Conservation (phyloP, 805 yeast genomes). For the Cyberlindnera xishuangbannaensis region DNA sequence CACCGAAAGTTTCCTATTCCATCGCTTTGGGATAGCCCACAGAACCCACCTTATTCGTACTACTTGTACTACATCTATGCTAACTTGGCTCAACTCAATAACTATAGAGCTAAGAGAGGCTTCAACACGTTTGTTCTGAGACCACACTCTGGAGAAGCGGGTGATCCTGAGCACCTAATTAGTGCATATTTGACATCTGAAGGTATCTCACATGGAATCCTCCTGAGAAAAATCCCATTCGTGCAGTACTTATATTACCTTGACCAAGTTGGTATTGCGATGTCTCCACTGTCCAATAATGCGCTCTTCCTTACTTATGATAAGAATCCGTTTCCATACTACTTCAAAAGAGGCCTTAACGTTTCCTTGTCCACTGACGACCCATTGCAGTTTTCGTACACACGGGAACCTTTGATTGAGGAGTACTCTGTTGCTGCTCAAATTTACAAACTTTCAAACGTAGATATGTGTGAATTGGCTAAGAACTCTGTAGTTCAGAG, state of each 20-base stretch:
- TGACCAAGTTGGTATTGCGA: conserved; percentile 95
- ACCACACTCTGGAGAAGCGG: conserved; percentile 99
- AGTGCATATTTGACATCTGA: conserved; percentile 85
- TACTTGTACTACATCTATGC: conserved; percentile 86
- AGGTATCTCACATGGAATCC: conserved; percentile 92
- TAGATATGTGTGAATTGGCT: conserved; percentile 97
- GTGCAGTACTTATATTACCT: conserved; percentile 89
- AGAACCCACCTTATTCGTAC: conserved; percentile 97
- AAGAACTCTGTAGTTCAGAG: conserved; percentile 87
- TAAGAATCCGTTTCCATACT: conserved; percentile 89
- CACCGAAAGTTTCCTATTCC: conserved; percentile 86
- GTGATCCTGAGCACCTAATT: conserved; percentile 95
- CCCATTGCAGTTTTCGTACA: conserved; percentile 94
- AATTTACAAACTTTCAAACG: conserved; percentile 87
- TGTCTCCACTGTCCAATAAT: conserved; percentile 96
- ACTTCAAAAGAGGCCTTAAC: conserved; percentile 89
- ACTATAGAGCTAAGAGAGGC: conserved; percentile 69
- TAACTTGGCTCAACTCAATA: conserved; percentile 79
- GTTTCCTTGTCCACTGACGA: conserved; percentile 96
- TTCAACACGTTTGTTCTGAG: conserved; percentile 89
- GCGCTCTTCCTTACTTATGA: conserved; percentile 94
- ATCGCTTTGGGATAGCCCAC: conserved; percentile 64
- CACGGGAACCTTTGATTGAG: conserved; percentile 95
- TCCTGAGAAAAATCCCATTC: conserved; percentile 89
- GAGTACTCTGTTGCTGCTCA: conserved; percentile 98